Percentiles rank a stretch among this genome's conserved stretches.
Conservation (phyloP, 2,329 filamentous ascomycete genomes). For the Trichoderma sp. region DNA sequence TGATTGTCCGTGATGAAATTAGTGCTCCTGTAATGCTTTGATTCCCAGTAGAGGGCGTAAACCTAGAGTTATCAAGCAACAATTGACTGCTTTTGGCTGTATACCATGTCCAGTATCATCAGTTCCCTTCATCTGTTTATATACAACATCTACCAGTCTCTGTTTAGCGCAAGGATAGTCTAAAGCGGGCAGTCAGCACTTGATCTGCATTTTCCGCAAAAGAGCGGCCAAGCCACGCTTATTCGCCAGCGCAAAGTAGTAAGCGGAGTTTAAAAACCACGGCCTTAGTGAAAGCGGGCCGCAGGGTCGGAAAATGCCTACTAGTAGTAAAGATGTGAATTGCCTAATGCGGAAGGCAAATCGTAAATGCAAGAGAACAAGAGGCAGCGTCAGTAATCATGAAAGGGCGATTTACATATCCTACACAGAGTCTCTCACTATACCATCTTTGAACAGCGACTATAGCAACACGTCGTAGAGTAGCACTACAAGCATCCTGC, state of each 20-base stretch:
- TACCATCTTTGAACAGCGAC: too few species aligned
- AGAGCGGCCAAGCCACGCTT: neutral
- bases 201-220: neutral
- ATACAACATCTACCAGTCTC: neutral
- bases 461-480: too few species aligned
- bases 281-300: neutral
- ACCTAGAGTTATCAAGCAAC: neutral
- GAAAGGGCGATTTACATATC: too few species aligned
- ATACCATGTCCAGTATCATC: too few species aligned
- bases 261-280: neutral
- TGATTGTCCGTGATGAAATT: neutral
- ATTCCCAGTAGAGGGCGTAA: neutral
- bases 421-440: too few species aligned
- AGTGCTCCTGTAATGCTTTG: neutral
- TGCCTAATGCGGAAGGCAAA: neutral
- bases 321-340: neutral
- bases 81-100: too few species aligned
- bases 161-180: neutral
- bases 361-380: neutral
- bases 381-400: too few species aligned
- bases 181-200: neutral
- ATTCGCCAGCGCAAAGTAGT: neutral
- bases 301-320: neutral
- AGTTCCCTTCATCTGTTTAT: too few species aligned
- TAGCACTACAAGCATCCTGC: too few species aligned